Percentiles rank a stretch among this genome's conserved stretches.
Evolutionary conservation across 2,329 filamentous ascomycete genomes (phyloP).

Genomic region (Trichothecium sympodiale): DNA sequence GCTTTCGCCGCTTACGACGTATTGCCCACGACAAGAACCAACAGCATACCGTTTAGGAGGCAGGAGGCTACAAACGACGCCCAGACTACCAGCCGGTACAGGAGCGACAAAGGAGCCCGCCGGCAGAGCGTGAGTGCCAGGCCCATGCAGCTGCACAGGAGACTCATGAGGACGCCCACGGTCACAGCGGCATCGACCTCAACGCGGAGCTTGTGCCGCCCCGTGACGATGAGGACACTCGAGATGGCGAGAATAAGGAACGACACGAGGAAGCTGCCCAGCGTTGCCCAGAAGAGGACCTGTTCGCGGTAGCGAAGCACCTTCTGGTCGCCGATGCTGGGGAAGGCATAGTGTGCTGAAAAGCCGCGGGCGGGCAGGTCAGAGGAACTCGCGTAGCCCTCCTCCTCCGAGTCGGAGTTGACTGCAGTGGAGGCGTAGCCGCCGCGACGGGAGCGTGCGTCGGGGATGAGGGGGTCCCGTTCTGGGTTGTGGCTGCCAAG

Average conservation of each 20-base stretch:
- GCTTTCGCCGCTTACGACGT: constrained; percentile 14
- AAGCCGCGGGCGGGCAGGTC: constrained; percentile 40
- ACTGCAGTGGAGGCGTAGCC: constrained; percentile 18
- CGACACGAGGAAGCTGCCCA: constrained; percentile 45
- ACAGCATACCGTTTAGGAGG: constrained; percentile 31
- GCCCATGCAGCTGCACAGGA: constrained; percentile 52
- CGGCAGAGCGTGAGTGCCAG: constrained; percentile 48
- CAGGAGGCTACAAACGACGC: constrained; percentile 24
- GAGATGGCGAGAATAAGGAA: constrained; percentile 55
- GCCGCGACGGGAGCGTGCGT: constrained; percentile 12
- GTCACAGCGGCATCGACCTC: constrained; percentile 66
- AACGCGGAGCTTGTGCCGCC: constrained; percentile 53
- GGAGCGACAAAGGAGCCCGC: constrained; percentile 27
- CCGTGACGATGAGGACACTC: constrained; percentile 54
- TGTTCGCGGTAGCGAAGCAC: constrained; percentile 39
- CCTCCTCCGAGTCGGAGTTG: constrained; percentile 29
- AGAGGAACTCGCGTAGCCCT: constrained; percentile 42
- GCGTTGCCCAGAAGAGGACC: constrained; percentile 41
- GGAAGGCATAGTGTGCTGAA: constrained; percentile 41
- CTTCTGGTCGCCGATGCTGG: constrained; percentile 39
- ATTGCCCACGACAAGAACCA: constrained; percentile 29
- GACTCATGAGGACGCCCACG: constrained; percentile 54
- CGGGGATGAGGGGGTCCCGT: constrained; percentile 15
- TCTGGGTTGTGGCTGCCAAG: constrained; percentile 15
- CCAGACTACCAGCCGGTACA: constrained; percentile 31